Conservation (phyloP, 352 stramenopile species). For the Phytopythium aichiense region DNA sequence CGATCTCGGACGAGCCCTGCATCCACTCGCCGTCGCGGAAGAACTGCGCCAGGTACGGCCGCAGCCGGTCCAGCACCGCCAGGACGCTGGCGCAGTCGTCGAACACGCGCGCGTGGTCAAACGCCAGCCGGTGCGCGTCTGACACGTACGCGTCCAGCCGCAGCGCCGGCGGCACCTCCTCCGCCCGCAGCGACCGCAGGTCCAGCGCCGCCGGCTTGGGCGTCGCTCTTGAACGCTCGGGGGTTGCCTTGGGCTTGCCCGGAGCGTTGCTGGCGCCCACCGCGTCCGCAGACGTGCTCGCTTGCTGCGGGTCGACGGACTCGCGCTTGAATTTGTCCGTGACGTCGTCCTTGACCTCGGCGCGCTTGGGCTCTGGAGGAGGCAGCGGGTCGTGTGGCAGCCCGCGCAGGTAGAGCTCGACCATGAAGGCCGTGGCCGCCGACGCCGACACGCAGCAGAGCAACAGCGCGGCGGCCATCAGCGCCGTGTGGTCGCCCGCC, state of each 20-base stretch:
- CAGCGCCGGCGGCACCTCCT: conserved; percentile 32
- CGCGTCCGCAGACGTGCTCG: not conserved
- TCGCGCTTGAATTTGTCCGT: too few relatives aligned
- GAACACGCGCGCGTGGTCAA: conserved; percentile 55
- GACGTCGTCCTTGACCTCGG: not conserved
- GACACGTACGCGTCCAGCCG: conserved; percentile 51
- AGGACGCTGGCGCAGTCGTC: conserved; percentile 54
- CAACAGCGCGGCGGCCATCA: conserved; percentile 28
- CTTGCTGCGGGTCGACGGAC: not conserved
- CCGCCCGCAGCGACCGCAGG: conserved; percentile 16
- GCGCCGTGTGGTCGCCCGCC: conserved; percentile 3
- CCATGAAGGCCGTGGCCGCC: conserved; percentile 28
- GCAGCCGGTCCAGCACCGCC: conserved; percentile 55
- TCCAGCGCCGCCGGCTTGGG: conserved; percentile 15
- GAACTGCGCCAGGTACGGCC: conserved; percentile 47
- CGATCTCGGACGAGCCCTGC: conserved; percentile 22
- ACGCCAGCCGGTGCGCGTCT: conserved; percentile 28
- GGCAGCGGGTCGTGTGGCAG: not conserved
- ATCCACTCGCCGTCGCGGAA: conserved; percentile 38
- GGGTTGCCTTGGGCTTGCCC: not conserved
- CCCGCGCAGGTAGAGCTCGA: conserved; percentile 34
- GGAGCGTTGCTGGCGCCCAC: not conserved
- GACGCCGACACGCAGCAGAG: conserved; percentile 38
- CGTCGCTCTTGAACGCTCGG: not conserved
- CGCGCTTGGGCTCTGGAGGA: not conserved